phyloP scores from a whole-genome alignment of 1,284 basidiomycete genomes.

The Schizophyllum amplum region DNA sequence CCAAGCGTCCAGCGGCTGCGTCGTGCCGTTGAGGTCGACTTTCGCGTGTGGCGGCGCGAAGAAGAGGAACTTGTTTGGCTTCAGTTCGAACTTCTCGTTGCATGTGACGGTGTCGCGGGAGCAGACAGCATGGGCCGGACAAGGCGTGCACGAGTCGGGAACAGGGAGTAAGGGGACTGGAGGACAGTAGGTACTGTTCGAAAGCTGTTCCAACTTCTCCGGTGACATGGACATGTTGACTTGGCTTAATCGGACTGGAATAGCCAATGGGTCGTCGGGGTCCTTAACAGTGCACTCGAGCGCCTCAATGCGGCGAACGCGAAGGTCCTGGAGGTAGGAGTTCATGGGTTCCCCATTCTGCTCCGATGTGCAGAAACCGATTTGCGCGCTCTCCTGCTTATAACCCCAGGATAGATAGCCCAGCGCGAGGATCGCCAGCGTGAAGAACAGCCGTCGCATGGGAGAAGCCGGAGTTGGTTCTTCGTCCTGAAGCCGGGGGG shows the following conservation, averaged over 20 bases:
- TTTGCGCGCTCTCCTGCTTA: constrained; percentile 59
- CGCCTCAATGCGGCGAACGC: too few relatives aligned
- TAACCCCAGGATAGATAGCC: constrained; percentile 37
- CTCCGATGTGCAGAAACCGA: constrained; percentile 48
- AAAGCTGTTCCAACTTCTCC: constrained; percentile 16
- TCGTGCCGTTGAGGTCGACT: constrained; percentile 31
- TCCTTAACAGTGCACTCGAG: too few relatives aligned
- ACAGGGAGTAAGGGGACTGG: constrained; percentile 44
- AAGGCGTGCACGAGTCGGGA: constrained; percentile 74
- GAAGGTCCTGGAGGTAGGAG: not conserved
- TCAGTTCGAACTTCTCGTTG: constrained; percentile 68
- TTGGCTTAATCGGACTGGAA: too few relatives aligned
- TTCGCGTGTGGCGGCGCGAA: constrained; percentile 26
- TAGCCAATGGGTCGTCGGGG: too few relatives aligned
- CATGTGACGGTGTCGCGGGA: constrained; percentile 58
- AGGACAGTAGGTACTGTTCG: constrained; percentile 39
- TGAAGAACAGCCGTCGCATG: constrained; percentile 29
- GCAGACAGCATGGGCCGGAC: constrained; percentile 80
- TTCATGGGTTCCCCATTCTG: not conserved
- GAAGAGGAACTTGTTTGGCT: constrained; percentile 52
- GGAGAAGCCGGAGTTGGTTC: constrained; percentile 16
- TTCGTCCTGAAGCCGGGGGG: constrained; percentile 1
- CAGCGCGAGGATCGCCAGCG: constrained; percentile 30
- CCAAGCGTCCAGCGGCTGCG: constrained; percentile 38
- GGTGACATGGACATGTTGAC: too few relatives aligned